Base-by-base conservation (phyloP, 805 yeast species). In the Cyberlindnera veronae region DNA sequence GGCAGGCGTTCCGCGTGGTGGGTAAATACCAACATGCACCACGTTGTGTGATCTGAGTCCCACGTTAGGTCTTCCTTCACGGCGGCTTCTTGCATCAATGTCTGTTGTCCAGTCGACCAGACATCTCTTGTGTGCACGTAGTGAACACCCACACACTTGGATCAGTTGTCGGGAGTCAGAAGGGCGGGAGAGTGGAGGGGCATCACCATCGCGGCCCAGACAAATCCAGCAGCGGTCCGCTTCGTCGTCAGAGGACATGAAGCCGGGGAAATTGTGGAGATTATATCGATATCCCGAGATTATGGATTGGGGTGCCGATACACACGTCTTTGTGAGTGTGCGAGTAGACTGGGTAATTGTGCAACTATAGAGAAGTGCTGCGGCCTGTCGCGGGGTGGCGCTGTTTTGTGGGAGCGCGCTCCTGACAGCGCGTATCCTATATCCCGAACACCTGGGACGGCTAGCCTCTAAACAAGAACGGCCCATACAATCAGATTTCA, bases 181-280 rank as follows among this genome's bases (percentile, higher is more conserved):
- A 3, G 31, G 17, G 15, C n/a, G 19, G 6, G 48, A 27, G 19
- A 39, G 19, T 6, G 44, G 39, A 14, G 46, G 41, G 2, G 31
- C 23, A 12, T 43, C 46, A 6, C 46, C 43, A 6, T 43, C 41
- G 4, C 16, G 9, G 8, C 44, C 44, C 14, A 40, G 33, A 16
- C 48, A 44, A 18, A 44, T 44, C 48, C 48, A 44, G 31, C 48
- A 44, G 4, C 31, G 33, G 11, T 38, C 38, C 28, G 16, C 17
- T n/a, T 41, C 40, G 10, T 34, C 39, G 5, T 20, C 29, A 14
- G 13, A 9, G 10, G 29, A 16, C 29, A 15, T 33, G 28, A 15
- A 24, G n/a, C 28, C 28, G n/a, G 28, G 28, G 13, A 24, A 24
- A 6, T 6, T 24, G 28, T 24, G 28, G 28, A 24, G 28, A 12